Evolutionary conservation across 164 flowering plant genomes (phyloP).

Genomic region (Annona squamosa): DNA sequence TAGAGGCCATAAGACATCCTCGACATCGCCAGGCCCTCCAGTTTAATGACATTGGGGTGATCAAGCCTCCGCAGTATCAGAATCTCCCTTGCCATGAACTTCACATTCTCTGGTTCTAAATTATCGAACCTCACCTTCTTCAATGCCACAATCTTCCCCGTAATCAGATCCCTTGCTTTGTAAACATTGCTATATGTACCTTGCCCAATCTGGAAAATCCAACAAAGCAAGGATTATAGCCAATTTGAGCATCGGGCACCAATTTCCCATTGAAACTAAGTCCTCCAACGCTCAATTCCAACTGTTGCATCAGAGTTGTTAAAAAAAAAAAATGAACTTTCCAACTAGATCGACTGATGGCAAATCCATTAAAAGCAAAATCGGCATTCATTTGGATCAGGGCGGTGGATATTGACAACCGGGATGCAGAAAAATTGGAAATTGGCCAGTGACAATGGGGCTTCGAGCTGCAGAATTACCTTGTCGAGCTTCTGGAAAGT

Average conservation of each 20-base stretch:
- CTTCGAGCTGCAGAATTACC: constrained; percentile 25
- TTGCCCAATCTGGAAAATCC: constrained; percentile 62
- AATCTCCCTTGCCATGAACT: constrained; percentile 91
- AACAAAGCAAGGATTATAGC: background rate
- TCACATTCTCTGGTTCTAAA: constrained; percentile 87
- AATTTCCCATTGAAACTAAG: background rate
- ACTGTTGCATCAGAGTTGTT: background rate
- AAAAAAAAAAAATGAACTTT: too few species aligned
- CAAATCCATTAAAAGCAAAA: too few species aligned
- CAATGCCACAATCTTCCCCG: constrained; percentile 83
- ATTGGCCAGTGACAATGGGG: background rate
- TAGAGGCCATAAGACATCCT: constrained; percentile 91
- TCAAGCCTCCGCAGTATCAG: constrained; percentile 59
- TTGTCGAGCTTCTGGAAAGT: constrained; percentile 79
- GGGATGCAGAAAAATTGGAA: background rate
- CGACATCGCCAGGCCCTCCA: constrained; percentile 83
- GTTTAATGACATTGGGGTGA: constrained; percentile 85
- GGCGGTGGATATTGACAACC: background rate
- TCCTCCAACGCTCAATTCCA: background rate
- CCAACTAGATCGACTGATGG: background rate
- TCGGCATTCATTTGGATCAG: background rate
- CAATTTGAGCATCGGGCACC: background rate
- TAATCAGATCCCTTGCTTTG: constrained; percentile 72
- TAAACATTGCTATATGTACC: constrained; percentile 97
- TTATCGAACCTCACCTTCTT: constrained; percentile 92